phyloP scores from a whole-genome alignment of 768 basidiomycete genomes.

The Gelatoporia subvermispora region DNA sequence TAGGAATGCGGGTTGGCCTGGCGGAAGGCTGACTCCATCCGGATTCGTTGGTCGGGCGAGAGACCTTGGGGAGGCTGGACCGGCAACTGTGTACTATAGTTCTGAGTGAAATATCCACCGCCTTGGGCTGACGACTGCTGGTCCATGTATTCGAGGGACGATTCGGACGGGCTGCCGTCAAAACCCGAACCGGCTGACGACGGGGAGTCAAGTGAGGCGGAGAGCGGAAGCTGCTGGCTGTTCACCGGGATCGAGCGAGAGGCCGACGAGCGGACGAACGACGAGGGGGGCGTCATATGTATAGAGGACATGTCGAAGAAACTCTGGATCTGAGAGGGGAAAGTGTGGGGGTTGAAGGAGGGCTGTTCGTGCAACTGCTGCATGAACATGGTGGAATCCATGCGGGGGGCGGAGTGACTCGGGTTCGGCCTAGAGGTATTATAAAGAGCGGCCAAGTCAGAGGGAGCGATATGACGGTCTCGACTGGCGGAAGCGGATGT shows the following conservation, averaged over 20 bases:
- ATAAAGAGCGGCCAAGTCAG: constrained; percentile 1
- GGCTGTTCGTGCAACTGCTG: constrained; percentile 1
- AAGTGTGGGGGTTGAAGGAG: constrained; percentile 1
- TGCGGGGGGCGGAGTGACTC: constrained; percentile 5
- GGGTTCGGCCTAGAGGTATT: constrained; percentile 1
- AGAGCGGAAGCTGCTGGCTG: neutral
- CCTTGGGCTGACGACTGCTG: neutral
- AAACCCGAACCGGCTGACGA: constrained; percentile 9
- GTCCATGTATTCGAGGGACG: neutral
- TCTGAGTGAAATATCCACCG: no score
- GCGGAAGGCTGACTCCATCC: no score
- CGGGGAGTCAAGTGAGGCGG: constrained; percentile 4
- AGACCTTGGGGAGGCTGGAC: neutral
- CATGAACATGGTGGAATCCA: constrained; percentile 15
- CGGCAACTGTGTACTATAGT: neutral
- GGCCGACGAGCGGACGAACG: constrained; percentile 15
- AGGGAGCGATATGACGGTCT: no score
- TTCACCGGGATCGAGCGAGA: constrained; percentile 8
- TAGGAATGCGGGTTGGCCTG: no score
- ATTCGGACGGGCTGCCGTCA: neutral
- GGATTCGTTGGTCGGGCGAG: neutral
- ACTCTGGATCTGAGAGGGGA: constrained; percentile 9
- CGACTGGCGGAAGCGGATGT: no score
- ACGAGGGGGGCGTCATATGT: constrained; percentile 8
- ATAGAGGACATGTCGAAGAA: no score